phyloP scores from a whole-genome alignment of 2,329 filamentous ascomycete species.

The Calonectria pseudoreteaudii region DNA sequence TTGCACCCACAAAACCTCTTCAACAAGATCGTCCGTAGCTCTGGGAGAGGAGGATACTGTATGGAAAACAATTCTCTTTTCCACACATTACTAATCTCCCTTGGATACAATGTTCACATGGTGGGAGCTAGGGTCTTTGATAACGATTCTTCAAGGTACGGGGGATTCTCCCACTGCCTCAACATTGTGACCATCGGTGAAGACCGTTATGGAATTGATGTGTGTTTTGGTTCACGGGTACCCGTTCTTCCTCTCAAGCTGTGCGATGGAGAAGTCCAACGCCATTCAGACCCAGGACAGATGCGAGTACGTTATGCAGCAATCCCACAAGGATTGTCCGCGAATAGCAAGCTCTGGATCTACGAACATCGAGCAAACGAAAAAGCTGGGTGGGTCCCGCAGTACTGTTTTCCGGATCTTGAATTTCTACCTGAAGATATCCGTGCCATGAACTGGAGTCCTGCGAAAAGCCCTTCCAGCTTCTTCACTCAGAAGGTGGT shows the following conservation, averaged over 20 bases:
- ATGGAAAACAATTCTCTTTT: slow-evolving; percentile 28
- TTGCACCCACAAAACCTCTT: slow-evolving; percentile 15
- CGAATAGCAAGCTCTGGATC: slow-evolving; percentile 15
- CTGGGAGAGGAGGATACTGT: slow-evolving; percentile 23
- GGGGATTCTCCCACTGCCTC: slow-evolving; percentile 62
- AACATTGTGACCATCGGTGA: slow-evolving; percentile 66
- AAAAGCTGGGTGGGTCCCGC: slow-evolving; percentile 1
- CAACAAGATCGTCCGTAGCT: slow-evolving; percentile 8
- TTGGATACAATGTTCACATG: slow-evolving; percentile 63
- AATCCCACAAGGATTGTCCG: slow-evolving; percentile 11
- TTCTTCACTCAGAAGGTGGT: slow-evolving; percentile 18
- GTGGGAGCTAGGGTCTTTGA: slow-evolving; percentile 57
- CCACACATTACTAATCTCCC: slow-evolving; percentile 53
- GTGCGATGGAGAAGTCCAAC: slow-evolving; percentile 42
- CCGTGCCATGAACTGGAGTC: slow-evolving; percentile 19
- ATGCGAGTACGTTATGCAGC: slow-evolving; percentile 55
- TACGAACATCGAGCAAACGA: slow-evolving; percentile 18
- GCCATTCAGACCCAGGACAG: slow-evolving; percentile 52
- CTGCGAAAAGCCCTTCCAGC: slow-evolving; percentile 20
- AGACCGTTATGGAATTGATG: slow-evolving; percentile 64
- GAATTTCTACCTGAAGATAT: slow-evolving; percentile 24
- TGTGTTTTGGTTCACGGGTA: slow-evolving; percentile 68
- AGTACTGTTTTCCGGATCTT: slow-evolving; percentile 19
- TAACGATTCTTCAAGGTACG: not conserved
- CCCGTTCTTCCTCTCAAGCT: slow-evolving; percentile 48